A percentile compares a stretch with the other conserved stretches of the same genome.
Conservation (phyloP, 208 protist species). For the Leishmania gerbilli region DNA sequence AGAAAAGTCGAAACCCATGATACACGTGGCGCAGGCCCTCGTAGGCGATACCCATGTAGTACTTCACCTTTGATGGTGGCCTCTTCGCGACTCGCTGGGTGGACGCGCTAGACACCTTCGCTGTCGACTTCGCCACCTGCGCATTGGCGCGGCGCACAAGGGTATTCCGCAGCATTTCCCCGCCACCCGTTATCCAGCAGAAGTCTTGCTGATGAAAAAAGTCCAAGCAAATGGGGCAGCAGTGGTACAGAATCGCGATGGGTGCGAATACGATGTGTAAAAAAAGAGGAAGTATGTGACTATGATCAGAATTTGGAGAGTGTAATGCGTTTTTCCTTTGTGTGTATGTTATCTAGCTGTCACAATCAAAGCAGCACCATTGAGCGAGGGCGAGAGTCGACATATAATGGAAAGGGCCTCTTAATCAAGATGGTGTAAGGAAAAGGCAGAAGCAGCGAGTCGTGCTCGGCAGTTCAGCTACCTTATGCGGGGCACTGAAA, state of each 20-base stretch:
- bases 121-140: slow-evolving; percentile 13
- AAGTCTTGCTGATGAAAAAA: slow-evolving; percentile 5
- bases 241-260: background rate
- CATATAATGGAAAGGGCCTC: background rate
- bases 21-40: slow-evolving; percentile 86
- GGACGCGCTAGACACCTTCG: slow-evolving; percentile 10
- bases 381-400: slow-evolving; percentile 13
- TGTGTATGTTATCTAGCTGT: slow-evolving; percentile 9
- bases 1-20: slow-evolving; percentile 90
- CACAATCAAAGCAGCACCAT: slow-evolving; percentile 9
- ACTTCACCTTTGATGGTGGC: slow-evolving; percentile 27
- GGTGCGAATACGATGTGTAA: background rate
- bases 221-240: background rate
- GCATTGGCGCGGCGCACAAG: slow-evolving; percentile 37
- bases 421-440: background rate
- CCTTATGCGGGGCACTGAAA: background rate
- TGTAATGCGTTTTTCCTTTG: slow-evolving; percentile 6
- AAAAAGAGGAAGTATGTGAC: background rate
- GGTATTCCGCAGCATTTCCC: slow-evolving; percentile 43
- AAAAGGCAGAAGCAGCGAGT: background rate
- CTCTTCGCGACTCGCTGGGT: slow-evolving; percentile 25
- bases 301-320: slow-evolving; percentile 2
- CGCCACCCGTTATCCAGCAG: slow-evolving; percentile 3
- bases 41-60: slow-evolving; percentile 43
- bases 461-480: background rate